Conservation (phyloP, 257 asterid species). For the Perilla frutescens region DNA sequence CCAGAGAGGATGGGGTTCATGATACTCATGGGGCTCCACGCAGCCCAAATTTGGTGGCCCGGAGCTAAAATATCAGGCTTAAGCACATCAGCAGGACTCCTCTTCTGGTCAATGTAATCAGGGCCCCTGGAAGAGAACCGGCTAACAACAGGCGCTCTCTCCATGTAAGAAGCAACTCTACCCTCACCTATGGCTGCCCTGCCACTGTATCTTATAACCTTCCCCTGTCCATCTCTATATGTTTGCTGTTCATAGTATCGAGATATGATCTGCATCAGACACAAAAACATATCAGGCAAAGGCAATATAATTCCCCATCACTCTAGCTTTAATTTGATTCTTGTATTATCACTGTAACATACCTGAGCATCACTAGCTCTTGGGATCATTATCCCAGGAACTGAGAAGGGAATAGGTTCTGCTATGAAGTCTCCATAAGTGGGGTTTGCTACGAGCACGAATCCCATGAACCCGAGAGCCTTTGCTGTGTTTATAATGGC, state of each 20-base stretch:
- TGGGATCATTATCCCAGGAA: conserved; percentile 87
- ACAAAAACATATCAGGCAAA: conserved; percentile 11
- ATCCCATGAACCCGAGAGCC: conserved; percentile 71
- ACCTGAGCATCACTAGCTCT: conserved; percentile 69
- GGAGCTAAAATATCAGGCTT: conserved; percentile 96
- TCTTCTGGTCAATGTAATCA: conserved; percentile 61
- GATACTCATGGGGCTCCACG: conserved; percentile 96
- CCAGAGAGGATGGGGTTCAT: conserved; percentile 70
- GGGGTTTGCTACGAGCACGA: conserved; percentile 79
- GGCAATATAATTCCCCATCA: not conserved
- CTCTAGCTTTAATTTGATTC: conserved; percentile 1
- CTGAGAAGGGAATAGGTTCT: conserved; percentile 80
- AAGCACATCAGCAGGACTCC: conserved; percentile 76
- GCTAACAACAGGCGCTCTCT: conserved; percentile 82
- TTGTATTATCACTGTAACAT: not conserved
- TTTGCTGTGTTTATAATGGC: conserved; percentile 68
- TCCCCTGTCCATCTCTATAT: conserved; percentile 51
- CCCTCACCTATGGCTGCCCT: conserved; percentile 90
- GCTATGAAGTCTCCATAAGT: conserved; percentile 84
- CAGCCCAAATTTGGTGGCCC: conserved; percentile 97
- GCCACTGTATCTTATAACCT: conserved; percentile 54
- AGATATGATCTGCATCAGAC: conserved; percentile 49
- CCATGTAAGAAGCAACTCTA: conserved; percentile 67
- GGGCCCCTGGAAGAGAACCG: conserved; percentile 95
- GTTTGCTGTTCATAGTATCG: conserved; percentile 71